A percentile compares a stretch with the other conserved stretches of the same genome.
These are phyloP conservation scores for Alternaria dauci DNA, from an alignment of 2,329 filamentous ascomycete genomes.

Conservation along the genomic window DNA sequence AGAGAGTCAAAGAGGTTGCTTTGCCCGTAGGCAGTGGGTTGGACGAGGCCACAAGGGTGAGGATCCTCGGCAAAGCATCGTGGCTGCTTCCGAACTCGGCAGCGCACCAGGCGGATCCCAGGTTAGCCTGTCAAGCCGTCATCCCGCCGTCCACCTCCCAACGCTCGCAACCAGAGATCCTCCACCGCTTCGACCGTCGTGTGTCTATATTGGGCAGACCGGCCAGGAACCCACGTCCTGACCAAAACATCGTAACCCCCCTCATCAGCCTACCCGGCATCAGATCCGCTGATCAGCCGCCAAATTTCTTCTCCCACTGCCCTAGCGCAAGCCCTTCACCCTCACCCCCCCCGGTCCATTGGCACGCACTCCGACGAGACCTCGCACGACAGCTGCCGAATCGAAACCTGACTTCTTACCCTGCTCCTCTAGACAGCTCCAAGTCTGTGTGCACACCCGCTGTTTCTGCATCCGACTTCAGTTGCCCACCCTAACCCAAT, in stretches of 20 bases:
- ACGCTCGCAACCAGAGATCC: conserved; percentile 20
- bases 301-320: conserved; percentile 37
- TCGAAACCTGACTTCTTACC: conserved; percentile 42
- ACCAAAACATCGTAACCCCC: conserved; percentile 22
- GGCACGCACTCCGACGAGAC: conserved; percentile 34
- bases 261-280: conserved; percentile 26
- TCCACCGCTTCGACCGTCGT: conserved; percentile 8
- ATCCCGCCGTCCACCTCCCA: conserved; percentile 12
- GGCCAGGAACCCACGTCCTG: conserved; percentile 23
- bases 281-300: conserved; percentile 36
- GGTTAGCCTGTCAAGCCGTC: conserved; percentile 17
- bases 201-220: conserved; percentile 13
- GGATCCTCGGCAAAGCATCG: conserved; percentile 16
- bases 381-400: conserved; percentile 40
- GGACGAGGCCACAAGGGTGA: conserved; percentile 6
- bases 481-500: conserved; percentile 38
- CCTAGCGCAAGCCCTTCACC: conserved; percentile 43
- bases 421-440: conserved; percentile 32
- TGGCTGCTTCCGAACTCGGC: conserved; percentile 6
- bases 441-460: conserved; percentile 35
- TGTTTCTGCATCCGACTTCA: conserved; percentile 37
- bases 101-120: neutral
- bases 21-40: conserved; percentile 1
- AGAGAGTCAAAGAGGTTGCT: conserved; percentile 7
- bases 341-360: conserved; percentile 27